phyloP scores from a whole-genome alignment of 1,139 yeast species.

The Taiozyma sp. region DNA sequence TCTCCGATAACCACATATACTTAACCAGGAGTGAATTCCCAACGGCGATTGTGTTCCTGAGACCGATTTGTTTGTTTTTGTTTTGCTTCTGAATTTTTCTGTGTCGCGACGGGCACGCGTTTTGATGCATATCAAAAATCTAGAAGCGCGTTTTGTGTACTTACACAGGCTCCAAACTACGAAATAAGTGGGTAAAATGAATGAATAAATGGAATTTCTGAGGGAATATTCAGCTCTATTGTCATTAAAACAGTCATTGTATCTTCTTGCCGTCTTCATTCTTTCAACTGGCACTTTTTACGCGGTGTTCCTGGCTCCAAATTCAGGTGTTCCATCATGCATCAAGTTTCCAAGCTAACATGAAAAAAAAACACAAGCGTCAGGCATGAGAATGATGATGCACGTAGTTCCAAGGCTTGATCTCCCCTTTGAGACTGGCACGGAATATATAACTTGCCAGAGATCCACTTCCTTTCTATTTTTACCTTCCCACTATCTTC shows the following conservation, averaged over 20 bases:
- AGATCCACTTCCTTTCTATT: neutral
- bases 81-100: neutral
- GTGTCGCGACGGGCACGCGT: neutral
- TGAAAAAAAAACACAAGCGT: neutral
- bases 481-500: neutral
- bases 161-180: neutral
- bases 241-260: no score
- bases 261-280: no score
- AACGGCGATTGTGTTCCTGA: no score
- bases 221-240: no score
- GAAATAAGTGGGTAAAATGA: no score
- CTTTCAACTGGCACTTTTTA: no score
- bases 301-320: neutral
- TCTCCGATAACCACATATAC: no score
- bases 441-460: neutral
- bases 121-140: neutral
- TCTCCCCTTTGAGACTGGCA: neutral
- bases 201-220: no score
- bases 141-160: neutral
- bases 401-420: neutral
- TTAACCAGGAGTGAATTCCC: no score
- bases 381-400: neutral
- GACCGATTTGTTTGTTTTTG: neutral
- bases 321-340: neutral
- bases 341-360: neutral